Evolutionary conservation across 2,329 filamentous ascomycete species (phyloP), one percentile per base, ranked within the genome.

Genomic region (Cryphonectria carpinicola): DNA sequence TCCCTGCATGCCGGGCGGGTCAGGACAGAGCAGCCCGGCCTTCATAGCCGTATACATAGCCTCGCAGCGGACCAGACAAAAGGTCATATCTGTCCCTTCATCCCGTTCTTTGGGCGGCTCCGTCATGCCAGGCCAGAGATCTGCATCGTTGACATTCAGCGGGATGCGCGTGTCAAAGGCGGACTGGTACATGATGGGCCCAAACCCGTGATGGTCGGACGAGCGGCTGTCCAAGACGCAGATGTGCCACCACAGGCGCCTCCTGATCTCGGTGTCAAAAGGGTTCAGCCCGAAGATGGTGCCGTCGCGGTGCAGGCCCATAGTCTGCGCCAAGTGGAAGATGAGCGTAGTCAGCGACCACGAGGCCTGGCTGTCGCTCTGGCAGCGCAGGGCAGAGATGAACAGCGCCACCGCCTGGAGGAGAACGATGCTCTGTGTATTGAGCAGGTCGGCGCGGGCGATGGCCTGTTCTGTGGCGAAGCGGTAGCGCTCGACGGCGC

Each of bases 311-410:
- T 87, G 83, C 61, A 87, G 76, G 0, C 85, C 83, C 37, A 88
- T 79, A n/a, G 83, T 80, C n/a, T 84, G 82, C 0, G 81, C 85
- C 76, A 87, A 84, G 6, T 84, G 79, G 22, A 87, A 82, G 10
- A 85, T 84, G 8, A 90, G 80, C 0, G 88, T 88, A 0, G 86
- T 87, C 72, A 91, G 81, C 62, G 88, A 86, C 87, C 89, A 91
- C 17, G 88, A 82, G 1, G 87, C 85, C 8, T 81, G 75, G 70
- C 84, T 74, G 74, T 82, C 82, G 60, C 85, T 84, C 28, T 83
- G 80, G 35, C 80, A 80, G 14, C 83, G 82, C 3, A 84, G 80
- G 1, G 82, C 78, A 22, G 84, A 78, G 4, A 90, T 79, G 72
- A 87, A 90, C 1, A 90, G 80, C 1, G 84, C 79, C 49, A 88